These are phyloP conservation scores for Schrenkiella parvula DNA, from an alignment of 345 rosid species.

Conservation along the genomic window DNA sequence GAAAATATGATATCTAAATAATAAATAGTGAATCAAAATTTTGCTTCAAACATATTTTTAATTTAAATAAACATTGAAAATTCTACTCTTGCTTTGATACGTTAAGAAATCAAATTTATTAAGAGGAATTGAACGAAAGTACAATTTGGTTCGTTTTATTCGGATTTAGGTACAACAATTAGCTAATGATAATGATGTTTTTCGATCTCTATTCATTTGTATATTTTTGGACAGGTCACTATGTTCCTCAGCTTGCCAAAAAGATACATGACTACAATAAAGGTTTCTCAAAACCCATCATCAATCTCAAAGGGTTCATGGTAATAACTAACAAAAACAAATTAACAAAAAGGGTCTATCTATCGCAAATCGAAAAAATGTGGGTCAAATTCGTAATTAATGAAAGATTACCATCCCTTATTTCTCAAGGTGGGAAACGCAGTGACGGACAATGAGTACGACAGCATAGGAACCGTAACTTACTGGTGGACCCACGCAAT, in stretches of 20 bases:
- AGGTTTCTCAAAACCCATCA: conserved; percentile 42
- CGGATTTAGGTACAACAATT: background rate
- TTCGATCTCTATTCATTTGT: background rate
- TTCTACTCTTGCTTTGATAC: background rate
- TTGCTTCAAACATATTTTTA: background rate
- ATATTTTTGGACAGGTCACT: conserved; percentile 55
- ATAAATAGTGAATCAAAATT: no score
- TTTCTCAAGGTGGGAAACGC: conserved; percentile 74
- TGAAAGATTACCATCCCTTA: background rate
- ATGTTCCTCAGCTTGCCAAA: conserved; percentile 91
- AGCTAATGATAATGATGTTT: background rate
- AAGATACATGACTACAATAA: conserved; percentile 63
- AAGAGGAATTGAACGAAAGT: background rate
- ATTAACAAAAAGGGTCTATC: background rate
- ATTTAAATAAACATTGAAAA: no score
- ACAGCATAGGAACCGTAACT: conserved; percentile 69
- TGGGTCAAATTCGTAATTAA: background rate
- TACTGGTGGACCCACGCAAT: conserved; percentile 94
- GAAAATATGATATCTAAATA: background rate
- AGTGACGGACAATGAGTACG: conserved; percentile 69
- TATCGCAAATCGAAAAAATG: background rate
- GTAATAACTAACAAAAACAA: conserved; percentile 38
- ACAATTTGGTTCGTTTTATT: background rate
- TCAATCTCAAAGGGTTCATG: conserved; percentile 85
- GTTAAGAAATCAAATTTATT: no score